These are phyloP conservation scores for Neocucurbitaria cava DNA, from an alignment of 2,329 filamentous ascomycete genomes.

Conservation along the genomic window DNA sequence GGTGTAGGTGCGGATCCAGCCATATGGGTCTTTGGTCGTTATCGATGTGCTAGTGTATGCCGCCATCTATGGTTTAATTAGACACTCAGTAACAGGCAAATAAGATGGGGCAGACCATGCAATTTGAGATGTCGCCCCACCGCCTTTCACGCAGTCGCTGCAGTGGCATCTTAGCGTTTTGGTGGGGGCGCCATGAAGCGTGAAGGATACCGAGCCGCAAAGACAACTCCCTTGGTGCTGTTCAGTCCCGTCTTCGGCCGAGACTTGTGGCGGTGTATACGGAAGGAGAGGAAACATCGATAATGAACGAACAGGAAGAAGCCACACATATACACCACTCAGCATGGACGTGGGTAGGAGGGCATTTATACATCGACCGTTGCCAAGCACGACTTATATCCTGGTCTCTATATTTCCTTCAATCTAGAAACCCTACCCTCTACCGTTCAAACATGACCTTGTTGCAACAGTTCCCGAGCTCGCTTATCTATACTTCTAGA, in stretches of 20 bases:
- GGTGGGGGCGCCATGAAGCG: background rate
- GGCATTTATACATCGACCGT: background rate
- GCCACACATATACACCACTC: background rate
- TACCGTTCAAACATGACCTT: conserved; percentile 40
- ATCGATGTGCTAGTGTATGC: conserved; percentile 1
- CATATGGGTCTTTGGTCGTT: conserved; percentile 1
- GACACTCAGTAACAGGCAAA: background rate
- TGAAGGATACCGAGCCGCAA: conserved; percentile 1
- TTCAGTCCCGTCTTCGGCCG: background rate
- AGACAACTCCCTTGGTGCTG: background rate
- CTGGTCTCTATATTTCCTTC: background rate
- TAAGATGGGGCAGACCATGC: background rate
- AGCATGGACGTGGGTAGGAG: background rate
- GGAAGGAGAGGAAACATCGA: conserved; percentile 1
- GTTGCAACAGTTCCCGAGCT: conserved; percentile 49
- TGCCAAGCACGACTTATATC: conserved; percentile 1
- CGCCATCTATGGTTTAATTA: conserved; percentile 1
- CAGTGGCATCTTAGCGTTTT: conserved; percentile 3
- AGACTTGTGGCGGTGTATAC: background rate
- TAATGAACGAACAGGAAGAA: background rate
- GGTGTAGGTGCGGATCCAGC: conserved; percentile 2
- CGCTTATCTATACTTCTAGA: conserved; percentile 48
- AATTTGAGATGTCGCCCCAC: conserved; percentile 2
- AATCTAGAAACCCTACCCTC: background rate
- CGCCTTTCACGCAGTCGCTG: conserved; percentile 1